Base-by-base conservation (phyloP, 495 filamentous ascomycete species). In the Friedmanniomyces endolithicus region DNA sequence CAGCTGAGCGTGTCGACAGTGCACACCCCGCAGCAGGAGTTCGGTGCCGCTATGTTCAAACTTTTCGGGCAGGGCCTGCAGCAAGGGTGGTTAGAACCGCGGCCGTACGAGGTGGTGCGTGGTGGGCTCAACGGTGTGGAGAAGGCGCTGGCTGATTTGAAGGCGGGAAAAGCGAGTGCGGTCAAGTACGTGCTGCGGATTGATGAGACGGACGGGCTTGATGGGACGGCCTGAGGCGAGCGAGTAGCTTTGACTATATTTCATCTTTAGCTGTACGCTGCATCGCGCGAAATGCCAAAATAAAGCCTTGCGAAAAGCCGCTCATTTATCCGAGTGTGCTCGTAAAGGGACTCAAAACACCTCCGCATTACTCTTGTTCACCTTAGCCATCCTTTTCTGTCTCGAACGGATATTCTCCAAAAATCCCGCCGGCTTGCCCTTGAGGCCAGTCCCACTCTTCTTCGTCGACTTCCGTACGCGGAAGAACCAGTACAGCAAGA, bases 401-500 rank as follows among this genome's bases (percentile, higher is more conserved):
- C 3, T 3, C 6, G 33, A 33, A 24, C 29, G 24, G n/a, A 50
- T 14, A 11, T 12, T 33, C 24, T 50, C 24, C 24, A 14, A 2
- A 11, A 50, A 11, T 20, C 29, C 24, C 11, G 24, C 48, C 4
- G 34, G 17, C 48, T 35, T 50, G 48, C 48, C 48, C 14, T 27
- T 23, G 44, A 47, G 24, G 3, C 48, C 48, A 4, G 24, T 2
- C 8, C 24, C 23, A 6, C 24, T 50, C 48, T 50, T 50, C 14
- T 24, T 24, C 11, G 24, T 6, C n/a, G 48, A 33, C 20, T 52
- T 52, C 16, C 31, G 6, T 6, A 94, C 84, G 6, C 88, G 73
- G 7, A 78, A 75, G 50, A 89, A 66, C 84, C 85, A 94, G 69
- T 94, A 95, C 17, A 95, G 64, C 40, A 76, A 72, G 19, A 90